Evolutionary conservation across 441 rosid species (phyloP), one percentile per base, ranked within the genome.

Genomic region (Pelargonium australe): DNA sequence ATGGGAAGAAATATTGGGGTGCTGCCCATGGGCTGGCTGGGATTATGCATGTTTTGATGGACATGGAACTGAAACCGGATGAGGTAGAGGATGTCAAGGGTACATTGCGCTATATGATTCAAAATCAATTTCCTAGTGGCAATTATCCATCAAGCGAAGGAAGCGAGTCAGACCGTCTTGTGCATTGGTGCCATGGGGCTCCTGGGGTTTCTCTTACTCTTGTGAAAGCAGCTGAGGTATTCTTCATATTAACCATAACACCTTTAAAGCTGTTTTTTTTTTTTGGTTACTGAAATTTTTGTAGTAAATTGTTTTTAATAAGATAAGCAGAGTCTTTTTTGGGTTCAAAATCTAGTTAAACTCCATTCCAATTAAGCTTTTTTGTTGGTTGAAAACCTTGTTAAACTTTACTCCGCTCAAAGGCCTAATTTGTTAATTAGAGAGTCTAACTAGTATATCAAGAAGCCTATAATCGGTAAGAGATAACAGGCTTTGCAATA

Each of bases 101-200:
- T 53, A 86, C 95, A 13, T 79, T 89, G 44, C 76, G 66, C 71
- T 85, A 85, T 79, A 89, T 86, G 90, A 81, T 86, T 41, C 78
- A 71, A 51, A 83, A 85, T 55, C 80, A 81, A 25, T 89, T 85
- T 60, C 80, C 87, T 1, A 83, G 87, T 69, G 91, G 90, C 19
- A 89, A 86, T 78, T 86, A 86, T 81, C 87, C 85, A 31, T 85
- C 87, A 7, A 86, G 89, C 41, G 85, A 84, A 78, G 90, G 86
- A 71, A 87, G 82, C 60, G 81, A 75, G 79, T 79, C 78, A 0
- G 90, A 89, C 80, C 83, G 82, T 51, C 95, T 86, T 41, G 89
- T 89, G 67, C 91, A 89, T 63, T 86, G 91, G 90, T 89, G 91
- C 75, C 95, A 86, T 51, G 91, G 91, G 47, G 89, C 91, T 68